Base-by-base conservation (phyloP, 129 eudicot species). In the Deinandra increscens region DNA sequence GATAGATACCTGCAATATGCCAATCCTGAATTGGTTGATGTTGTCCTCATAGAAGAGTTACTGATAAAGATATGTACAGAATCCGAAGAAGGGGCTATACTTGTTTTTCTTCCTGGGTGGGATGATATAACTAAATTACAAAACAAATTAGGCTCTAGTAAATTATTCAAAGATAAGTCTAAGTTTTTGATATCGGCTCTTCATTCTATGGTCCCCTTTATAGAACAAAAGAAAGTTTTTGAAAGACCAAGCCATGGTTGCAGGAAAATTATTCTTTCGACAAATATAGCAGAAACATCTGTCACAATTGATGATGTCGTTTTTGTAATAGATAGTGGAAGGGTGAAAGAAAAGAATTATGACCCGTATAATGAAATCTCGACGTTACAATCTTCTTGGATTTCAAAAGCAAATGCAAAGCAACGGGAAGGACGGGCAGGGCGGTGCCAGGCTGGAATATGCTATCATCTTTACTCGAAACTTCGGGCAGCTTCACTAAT, bases 401-500 rank as follows among this genome's bases (percentile, higher is more conserved):
- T 85, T 44, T 94, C 99, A 46, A 85, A 89, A 81, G 99, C 99
- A 9, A 94, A 93, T 80, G 97, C 96, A 10, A 94, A 89, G 81
- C 99, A 94, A 59, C 81, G 97, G 33, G 96, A 89, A 65, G 99
- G 99, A 2, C 93, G 99, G 44, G 99, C 99, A 7, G 99, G 99
- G 48, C 83, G 99, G 13, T 94, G 99, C 66, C 99, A 89, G 55
- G 83, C 97, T 10, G 99, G 99, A 17, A 75, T 89, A 9, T 94
- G 99, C 72, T 94, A 89, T 62, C 99, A 94, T 76, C 87, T 94
- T 9, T 94, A 83, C 79, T 83, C 99, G 41, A 94, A 89, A 80
- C 78, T 83, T 51, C 75, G 95, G 60, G 99, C 97, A n/a, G 87
- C 80, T 63, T 87, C 99, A 1, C 58, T 94, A 36, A 93, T 85